Percentiles rank a stretch among this genome's conserved stretches.
Conservation (phyloP, 2,329 filamentous ascomycete genomes). For the Phyllosticta citribraziliensis region DNA sequence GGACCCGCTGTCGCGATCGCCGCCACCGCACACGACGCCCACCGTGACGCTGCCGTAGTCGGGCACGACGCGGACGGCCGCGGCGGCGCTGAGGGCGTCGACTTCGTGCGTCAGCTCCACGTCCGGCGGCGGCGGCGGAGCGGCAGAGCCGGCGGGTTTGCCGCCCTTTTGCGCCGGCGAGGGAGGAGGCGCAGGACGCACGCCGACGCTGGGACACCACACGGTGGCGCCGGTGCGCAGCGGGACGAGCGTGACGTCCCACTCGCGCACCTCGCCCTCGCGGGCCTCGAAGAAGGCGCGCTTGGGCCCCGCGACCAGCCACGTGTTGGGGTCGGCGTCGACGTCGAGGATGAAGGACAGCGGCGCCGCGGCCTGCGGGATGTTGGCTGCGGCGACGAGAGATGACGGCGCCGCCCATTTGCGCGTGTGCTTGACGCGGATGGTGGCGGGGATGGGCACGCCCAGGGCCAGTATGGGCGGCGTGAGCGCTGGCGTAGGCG, state of each 20-base stretch:
- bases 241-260: conserved; percentile 70
- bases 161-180: conserved; percentile 11
- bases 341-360: conserved; percentile 80
- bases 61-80: conserved; percentile 64
- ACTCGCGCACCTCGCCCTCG: conserved; percentile 38
- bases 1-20: not conserved
- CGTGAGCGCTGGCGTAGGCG: conserved; percentile 18
- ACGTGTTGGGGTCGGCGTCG: conserved; percentile 60
- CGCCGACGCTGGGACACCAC: conserved; percentile 43
- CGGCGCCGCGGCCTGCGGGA: conserved; percentile 29
- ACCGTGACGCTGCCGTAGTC: conserved; percentile 58
- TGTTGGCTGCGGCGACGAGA: conserved; percentile 19
- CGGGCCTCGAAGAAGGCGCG: conserved; percentile 62
- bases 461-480: conserved; percentile 46
- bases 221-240: conserved; percentile 54
- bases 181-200: conserved; percentile 4
- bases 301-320: conserved; percentile 75
- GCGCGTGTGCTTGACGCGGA: conserved; percentile 48
- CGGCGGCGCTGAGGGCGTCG: conserved; percentile 67
- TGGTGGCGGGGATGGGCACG: conserved; percentile 53
- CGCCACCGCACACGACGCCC: conserved; percentile 6
- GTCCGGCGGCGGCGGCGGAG: conserved; percentile 13
- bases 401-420: conserved; percentile 36
- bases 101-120: conserved; percentile 56
- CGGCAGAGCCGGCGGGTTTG: not conserved